These are phyloP conservation scores for Terana coerulea DNA, from an alignment of 768 basidiomycete species.

Conservation along the genomic window DNA sequence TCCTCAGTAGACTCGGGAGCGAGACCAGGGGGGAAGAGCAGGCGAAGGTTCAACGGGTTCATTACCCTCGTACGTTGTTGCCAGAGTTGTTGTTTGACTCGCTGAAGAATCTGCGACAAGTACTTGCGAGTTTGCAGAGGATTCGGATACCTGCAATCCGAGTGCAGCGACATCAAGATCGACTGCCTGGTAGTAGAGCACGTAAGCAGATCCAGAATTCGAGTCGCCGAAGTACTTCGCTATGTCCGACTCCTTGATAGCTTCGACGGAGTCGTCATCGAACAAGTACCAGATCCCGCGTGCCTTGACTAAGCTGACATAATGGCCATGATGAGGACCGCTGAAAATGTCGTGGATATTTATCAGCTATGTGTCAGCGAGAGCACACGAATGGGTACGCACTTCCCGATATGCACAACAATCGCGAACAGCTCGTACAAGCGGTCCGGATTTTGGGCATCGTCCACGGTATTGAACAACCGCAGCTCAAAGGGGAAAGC, in stretches of 20 bases:
- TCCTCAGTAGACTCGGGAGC: conserved; percentile 16
- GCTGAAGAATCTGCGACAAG: not conserved
- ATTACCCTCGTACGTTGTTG: not conserved
- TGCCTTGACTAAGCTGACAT: conserved; percentile 91
- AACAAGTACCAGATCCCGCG: conserved; percentile 84
- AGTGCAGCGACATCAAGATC: conserved; percentile 76
- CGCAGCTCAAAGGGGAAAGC: conserved; percentile 94
- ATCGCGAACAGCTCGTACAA: conserved; percentile 94
- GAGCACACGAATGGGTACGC: conserved; percentile 43
- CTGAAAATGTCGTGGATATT: conserved; percentile 45
- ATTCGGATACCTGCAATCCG: conserved; percentile 55
- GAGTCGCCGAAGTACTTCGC: conserved; percentile 93
- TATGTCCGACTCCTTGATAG: conserved; percentile 87
- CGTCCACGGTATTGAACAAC: conserved; percentile 96
- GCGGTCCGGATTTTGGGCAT: conserved; percentile 85
- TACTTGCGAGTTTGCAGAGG: not conserved
- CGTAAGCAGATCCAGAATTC: conserved; percentile 85
- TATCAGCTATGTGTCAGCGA: no score
- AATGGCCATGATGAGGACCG: conserved; percentile 98
- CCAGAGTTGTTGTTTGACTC: conserved; percentile 5
- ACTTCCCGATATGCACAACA: conserved; percentile 99
- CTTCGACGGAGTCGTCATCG: conserved; percentile 90
- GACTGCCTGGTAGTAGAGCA: conserved; percentile 93
- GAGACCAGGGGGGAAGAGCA: conserved; percentile 36
- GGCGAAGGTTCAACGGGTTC: conserved; percentile 14